phyloP scores from a whole-genome alignment of 176 grass and related monocot species.

The Miscanthus lutarioriparius region DNA sequence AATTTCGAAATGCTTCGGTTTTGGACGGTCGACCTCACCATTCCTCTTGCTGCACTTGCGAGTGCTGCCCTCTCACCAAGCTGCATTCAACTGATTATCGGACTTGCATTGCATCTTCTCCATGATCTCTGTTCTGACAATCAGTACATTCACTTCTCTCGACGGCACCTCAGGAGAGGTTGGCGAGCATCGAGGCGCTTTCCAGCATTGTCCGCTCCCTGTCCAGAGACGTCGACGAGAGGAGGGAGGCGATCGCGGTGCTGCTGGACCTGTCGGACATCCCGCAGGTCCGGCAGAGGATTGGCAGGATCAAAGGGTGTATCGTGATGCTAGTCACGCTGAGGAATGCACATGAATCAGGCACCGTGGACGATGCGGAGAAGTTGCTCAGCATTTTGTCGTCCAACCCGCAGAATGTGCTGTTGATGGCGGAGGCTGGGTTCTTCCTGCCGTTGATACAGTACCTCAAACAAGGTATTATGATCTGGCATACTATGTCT shows the following conservation, averaged over 20 bases:
- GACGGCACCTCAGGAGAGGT: conserved; percentile 55
- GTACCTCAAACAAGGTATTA: conserved; percentile 78
- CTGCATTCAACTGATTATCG: not conserved
- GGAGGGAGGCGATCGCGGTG: conserved; percentile 60
- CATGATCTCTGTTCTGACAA: not conserved
- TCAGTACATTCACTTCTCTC: not conserved
- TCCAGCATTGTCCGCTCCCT: conserved; percentile 71
- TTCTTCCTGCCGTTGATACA: conserved; percentile 69
- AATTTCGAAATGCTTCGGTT: no score
- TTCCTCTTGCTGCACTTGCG: no score
- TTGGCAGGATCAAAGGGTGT: conserved; percentile 82
- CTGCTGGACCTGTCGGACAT: conserved; percentile 63
- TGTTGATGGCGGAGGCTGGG: conserved; percentile 85
- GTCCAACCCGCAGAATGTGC: conserved; percentile 71
- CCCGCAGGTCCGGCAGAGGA: conserved; percentile 62
- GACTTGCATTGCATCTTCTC: not conserved
- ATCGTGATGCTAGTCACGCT: conserved; percentile 76
- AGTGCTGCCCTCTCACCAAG: not conserved
- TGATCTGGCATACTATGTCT: not conserved
- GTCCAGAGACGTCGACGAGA: conserved; percentile 62
- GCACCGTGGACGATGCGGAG: conserved; percentile 36
- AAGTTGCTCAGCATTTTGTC: conserved; percentile 65
- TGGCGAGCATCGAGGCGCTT: conserved; percentile 64
- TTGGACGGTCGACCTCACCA: not conserved
- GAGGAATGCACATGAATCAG: conserved; percentile 59